A percentile compares a stretch with the other conserved stretches of the same genome.
Evolutionary conservation across 345 rosid species (phyloP).

Genomic region (Eucalyptus tenuipes): DNA sequence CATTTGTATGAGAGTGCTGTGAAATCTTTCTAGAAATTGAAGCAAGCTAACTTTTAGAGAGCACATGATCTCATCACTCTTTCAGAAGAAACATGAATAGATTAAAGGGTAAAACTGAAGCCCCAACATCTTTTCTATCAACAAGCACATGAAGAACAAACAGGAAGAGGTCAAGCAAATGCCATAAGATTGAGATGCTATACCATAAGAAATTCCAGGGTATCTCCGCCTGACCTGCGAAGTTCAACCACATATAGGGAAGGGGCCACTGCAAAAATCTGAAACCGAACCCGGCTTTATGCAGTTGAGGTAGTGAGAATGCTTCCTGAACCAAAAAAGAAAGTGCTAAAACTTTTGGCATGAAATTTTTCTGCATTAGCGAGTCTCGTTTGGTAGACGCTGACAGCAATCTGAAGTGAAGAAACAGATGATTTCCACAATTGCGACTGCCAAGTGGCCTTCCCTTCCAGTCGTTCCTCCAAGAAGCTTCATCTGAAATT

Average conservation of each 20-base stretch:
- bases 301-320: not conserved
- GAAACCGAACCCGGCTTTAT: not conserved
- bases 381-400: not conserved
- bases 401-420: not conserved
- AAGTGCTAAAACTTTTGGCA: not conserved
- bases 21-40: not conserved
- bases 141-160: not conserved
- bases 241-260: constrained; percentile 84
- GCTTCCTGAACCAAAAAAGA: not conserved
- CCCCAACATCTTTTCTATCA: not conserved
- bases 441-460: constrained; percentile 80
- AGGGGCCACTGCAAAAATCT: constrained; percentile 88
- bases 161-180: not conserved
- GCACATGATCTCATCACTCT: not conserved
- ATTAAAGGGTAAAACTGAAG: not conserved
- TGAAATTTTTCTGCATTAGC: not conserved
- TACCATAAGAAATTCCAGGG: constrained; percentile 89
- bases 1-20: not conserved
- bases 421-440: constrained; percentile 37
- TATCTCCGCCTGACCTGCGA: constrained; percentile 76
- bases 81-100: not conserved
- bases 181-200: not conserved
- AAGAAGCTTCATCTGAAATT: constrained; percentile 58
- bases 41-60: not conserved
- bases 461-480: constrained; percentile 88